These are phyloP conservation scores for Rhizophora apiculata DNA, from an alignment of 345 rosid genomes.

Conservation along the genomic window DNA sequence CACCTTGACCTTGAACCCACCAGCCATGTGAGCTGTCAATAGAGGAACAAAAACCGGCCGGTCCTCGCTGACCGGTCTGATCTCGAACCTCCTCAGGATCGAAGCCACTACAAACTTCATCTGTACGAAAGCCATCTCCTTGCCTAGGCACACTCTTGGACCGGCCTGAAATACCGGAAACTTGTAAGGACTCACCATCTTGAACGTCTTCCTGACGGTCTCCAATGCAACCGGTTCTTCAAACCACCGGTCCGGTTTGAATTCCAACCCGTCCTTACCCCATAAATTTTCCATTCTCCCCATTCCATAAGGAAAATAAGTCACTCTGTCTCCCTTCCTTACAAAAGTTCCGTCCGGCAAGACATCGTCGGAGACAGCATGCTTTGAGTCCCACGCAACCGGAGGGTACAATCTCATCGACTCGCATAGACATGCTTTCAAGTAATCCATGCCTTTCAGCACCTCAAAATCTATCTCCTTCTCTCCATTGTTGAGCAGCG, in stretches of 20 bases:
- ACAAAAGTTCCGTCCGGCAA: constrained; percentile 32
- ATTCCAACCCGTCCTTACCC: constrained; percentile 26
- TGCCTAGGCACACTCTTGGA: constrained; percentile 71
- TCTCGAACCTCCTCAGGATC: constrained; percentile 24
- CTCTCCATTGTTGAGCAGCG: constrained; percentile 11
- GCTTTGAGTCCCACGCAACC: constrained; percentile 34
- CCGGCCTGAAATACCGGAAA: constrained; percentile 77
- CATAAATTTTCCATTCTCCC: constrained; percentile 30
- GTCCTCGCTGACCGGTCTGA: constrained; percentile 15
- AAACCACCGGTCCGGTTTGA: constrained; percentile 34
- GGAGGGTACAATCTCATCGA: constrained; percentile 36
- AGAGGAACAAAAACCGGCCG: constrained; percentile 25
- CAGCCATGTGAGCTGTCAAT: constrained; percentile 35
- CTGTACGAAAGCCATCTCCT: constrained; percentile 72
- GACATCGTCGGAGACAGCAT: constrained; percentile 20
- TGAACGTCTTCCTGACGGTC: background rate
- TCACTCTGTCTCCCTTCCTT: constrained; percentile 27
- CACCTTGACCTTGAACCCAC: constrained; percentile 28
- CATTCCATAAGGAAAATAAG: constrained; percentile 34
- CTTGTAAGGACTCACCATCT: constrained; percentile 37
- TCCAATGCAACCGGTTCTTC: background rate
- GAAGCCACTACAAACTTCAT: constrained; percentile 60
- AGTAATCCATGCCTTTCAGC: constrained; percentile 23
- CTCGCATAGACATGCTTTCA: constrained; percentile 30
- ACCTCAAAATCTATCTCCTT: constrained; percentile 10